Evolutionary conservation across 225 moss, liverwort and hornwort genomes (phyloP).

Genomic region (Marchantia polymorpha): DNA sequence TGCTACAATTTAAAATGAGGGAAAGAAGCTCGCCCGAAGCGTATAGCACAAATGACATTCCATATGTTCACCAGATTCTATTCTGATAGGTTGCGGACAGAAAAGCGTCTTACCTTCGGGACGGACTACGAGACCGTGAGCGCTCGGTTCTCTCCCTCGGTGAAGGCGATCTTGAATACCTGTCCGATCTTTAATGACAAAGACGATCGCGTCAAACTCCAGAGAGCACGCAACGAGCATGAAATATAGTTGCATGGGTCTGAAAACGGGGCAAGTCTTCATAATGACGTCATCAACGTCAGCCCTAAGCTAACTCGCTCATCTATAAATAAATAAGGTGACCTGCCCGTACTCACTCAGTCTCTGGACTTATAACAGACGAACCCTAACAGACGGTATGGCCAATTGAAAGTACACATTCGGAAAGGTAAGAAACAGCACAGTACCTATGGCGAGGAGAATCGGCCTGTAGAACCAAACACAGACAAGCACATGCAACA

Average conservation of each 20-base stretch:
- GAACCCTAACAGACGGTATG: neutral
- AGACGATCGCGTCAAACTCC: neutral
- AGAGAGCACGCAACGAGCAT: neutral
- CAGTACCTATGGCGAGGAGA: constrained; percentile 51
- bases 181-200: constrained; percentile 36
- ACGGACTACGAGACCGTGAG: constrained; percentile 81
- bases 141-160: constrained; percentile 71
- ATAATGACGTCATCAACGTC: neutral
- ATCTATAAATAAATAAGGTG: neutral
- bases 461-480: constrained; percentile 34
- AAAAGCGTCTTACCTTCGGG: constrained; percentile 57
- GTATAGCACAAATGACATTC: neutral
- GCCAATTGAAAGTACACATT: neutral
- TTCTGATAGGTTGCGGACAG: neutral
- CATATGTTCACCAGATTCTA: neutral
- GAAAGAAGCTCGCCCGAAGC: too few relatives aligned
- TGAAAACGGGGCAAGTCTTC: neutral
- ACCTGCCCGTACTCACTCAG: neutral
- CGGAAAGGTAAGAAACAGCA: neutral
- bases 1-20: too few relatives aligned
- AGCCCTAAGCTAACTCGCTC: neutral
- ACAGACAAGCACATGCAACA: neutral
- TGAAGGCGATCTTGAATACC: constrained; percentile 87
- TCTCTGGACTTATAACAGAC: neutral
- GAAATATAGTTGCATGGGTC: neutral